Base-by-base conservation (phyloP, 2,329 filamentous ascomycete genomes). In the Lecanicillium sp. region DNA sequence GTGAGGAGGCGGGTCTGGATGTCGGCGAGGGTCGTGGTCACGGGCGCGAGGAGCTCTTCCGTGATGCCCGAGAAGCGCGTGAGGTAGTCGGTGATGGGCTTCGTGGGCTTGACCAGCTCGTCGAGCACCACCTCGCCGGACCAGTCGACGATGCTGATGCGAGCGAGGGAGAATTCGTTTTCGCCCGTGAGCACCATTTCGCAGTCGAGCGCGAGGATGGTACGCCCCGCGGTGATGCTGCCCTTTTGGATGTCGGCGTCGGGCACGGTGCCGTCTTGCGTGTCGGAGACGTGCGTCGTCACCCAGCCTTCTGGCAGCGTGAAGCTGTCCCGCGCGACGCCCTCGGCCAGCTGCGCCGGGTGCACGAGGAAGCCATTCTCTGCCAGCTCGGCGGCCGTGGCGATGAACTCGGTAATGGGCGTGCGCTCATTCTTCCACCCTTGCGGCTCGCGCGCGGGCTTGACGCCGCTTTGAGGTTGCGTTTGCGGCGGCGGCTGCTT, bases 151-250 rank as follows among this genome's bases (percentile, higher is more conserved):
- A 97, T 61, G 56, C 88, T 96, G 56, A 97, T 83, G 41, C 92
- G 80, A 2, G 92, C 94, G 31, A 98, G 77, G 27, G 89, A 87
- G 46, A 84, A 87, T 47, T 86, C 77, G 34, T 79, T 79, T 44
- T 83, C 79, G 43, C 81, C 84, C 3, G 88, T 94, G 64, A 87
- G 81, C 58, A 89, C 95, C 92, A 98, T 98, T 62, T 98, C 92
- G 62, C 92, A 98, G 58, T 98, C 92, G 39, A 98, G 69, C 2
- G 87, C 83, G 35, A 94, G 67, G 10, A 96, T 67, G 28, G 82
- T 74, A 45, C 87, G 78, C 27, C 89, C 92, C 20, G 79, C 86
- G 1, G 87, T 94, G 42, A 95, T 66, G 58, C 87, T 90, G 40
- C 88, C 90, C 49, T 81, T 66, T 59, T 94, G 72, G 42, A 94